Conservation (phyloP, 345 rosid species). For the Populus tremula region DNA sequence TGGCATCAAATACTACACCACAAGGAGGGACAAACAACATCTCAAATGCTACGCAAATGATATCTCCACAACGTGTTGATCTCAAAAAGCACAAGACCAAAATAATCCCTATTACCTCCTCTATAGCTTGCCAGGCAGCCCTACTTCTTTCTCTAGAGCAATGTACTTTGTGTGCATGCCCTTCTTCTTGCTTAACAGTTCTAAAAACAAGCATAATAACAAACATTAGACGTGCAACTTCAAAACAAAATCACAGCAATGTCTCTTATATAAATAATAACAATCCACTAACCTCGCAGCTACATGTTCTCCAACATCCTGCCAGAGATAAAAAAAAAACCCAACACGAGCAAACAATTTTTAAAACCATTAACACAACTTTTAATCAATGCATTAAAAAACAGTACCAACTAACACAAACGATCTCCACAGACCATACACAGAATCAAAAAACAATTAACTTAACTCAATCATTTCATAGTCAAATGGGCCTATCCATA, state of each 20-base stretch:
- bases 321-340: not conserved
- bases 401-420: not conserved
- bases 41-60: not conserved
- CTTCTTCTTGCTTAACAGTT: constrained; percentile 9
- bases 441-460: not conserved
- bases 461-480: not conserved
- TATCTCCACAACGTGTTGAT: not conserved
- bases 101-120: constrained; percentile 45
- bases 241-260: not conserved
- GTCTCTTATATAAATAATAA: not conserved
- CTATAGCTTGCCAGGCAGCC: constrained; percentile 75
- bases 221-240: not conserved
- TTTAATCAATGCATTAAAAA: not conserved
- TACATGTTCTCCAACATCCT: constrained; percentile 7
- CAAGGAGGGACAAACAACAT: not conserved
- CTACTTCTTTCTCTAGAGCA: constrained; percentile 90
- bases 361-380: not conserved
- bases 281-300: constrained; percentile 10
- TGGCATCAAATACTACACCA: constrained; percentile 76
- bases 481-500: not conserved
- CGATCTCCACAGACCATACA: not conserved
- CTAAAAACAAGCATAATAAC: constrained; percentile 1
- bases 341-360: not conserved
- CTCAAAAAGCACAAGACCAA: not conserved
- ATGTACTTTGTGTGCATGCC: constrained; percentile 48